Percentiles rank a stretch among this genome's conserved stretches.
phyloP scores from a whole-genome alignment of 2,329 filamentous ascomycete species.

The Apiospora marii region DNA sequence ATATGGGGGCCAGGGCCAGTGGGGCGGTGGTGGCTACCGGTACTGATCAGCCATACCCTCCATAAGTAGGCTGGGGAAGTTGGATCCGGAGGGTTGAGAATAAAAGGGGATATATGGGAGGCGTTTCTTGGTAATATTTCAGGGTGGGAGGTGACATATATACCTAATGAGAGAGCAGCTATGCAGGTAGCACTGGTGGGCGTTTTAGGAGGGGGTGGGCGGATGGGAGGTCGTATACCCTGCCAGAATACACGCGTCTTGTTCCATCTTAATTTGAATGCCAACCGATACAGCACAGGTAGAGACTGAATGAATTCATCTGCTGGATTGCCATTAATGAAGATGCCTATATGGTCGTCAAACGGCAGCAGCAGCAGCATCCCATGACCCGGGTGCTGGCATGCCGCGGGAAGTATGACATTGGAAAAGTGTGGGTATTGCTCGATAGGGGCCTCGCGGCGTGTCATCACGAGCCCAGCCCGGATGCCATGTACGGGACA shows the following conservation, averaged over 20 bases:
- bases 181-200: neutral
- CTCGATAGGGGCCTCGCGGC: neutral
- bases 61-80: neutral
- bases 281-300: no score
- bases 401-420: neutral
- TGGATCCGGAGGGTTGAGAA: neutral
- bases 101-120: neutral
- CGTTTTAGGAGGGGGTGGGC: neutral
- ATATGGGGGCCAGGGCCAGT: constrained; percentile 27
- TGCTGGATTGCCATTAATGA: neutral
- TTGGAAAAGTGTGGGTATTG: neutral
- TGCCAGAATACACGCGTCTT: neutral
- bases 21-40: constrained; percentile 12
- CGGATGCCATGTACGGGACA: neutral
- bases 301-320: neutral
- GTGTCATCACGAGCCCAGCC: neutral
- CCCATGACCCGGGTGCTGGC: neutral
- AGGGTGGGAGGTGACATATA: neutral
- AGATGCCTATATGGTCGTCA: neutral
- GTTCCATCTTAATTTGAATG: neutral
- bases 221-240: neutral
- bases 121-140: neutral
- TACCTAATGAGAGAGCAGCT: neutral
- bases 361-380: neutral
- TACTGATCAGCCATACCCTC: neutral